Percentiles rank a stretch among this genome's conserved stretches.
These are phyloP conservation scores for Chrysanthemum makinoi DNA, from an alignment of 129 eudicot species.

Conservation along the genomic window DNA sequence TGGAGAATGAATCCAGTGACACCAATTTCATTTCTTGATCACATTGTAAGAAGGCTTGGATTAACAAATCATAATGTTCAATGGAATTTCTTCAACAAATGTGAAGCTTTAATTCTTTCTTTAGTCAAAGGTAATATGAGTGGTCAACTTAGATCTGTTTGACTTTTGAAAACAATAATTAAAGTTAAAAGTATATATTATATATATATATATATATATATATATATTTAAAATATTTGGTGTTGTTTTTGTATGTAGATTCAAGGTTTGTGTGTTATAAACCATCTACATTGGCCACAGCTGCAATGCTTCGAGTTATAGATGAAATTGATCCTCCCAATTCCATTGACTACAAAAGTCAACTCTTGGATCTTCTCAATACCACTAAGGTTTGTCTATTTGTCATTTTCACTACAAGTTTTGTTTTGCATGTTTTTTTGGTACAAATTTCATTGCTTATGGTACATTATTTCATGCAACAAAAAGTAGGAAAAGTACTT, in stretches of 20 bases:
- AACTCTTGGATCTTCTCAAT: constrained; percentile 67
- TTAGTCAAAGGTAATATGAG: constrained; percentile 50
- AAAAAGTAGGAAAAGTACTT: constrained; percentile 29
- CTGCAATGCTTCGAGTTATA: constrained; percentile 68
- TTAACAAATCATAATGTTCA: constrained; percentile 39
- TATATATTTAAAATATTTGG: too few relatives aligned
- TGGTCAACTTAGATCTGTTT: constrained; percentile 29
- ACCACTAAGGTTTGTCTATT: constrained; percentile 59
- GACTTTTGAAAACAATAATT: background rate
- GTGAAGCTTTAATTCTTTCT: constrained; percentile 56
- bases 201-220: too few relatives aligned
- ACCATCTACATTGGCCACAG: constrained; percentile 79
- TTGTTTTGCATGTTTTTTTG: constrained; percentile 9
- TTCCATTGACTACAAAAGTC: constrained; percentile 61
- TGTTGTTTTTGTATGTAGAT: constrained; percentile 40
- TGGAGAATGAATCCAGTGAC: constrained; percentile 98
- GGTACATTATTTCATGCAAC: constrained; percentile 22
- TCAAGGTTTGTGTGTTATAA: constrained; percentile 52
- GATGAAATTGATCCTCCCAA: constrained; percentile 56
- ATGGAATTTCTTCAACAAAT: constrained; percentile 68
- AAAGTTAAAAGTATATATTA: constrained; percentile 11
- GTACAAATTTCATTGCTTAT: constrained; percentile 25
- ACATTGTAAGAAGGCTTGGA: constrained; percentile 85
- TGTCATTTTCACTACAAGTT: constrained; percentile 17
- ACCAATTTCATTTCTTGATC: constrained; percentile 87